Evolutionary conservation across 495 filamentous ascomycete species (phyloP).

Genomic region (Penicillium longicatenatum): DNA sequence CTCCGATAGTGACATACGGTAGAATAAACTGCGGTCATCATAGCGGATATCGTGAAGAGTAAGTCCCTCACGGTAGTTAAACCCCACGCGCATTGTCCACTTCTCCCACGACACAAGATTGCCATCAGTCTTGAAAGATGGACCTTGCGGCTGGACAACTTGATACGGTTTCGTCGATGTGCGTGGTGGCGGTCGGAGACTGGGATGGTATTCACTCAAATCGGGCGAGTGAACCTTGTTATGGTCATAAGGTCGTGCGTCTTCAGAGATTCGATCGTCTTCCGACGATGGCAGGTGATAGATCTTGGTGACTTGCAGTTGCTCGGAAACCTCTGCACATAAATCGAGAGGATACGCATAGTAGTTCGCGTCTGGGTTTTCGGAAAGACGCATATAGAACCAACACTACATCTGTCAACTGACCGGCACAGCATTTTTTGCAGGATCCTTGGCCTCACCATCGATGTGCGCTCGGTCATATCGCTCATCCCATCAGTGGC

Average conservation of each 20-base stretch:
- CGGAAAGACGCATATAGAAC: conserved; percentile 35
- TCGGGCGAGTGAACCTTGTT: conserved; percentile 44
- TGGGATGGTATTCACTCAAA: conserved; percentile 66
- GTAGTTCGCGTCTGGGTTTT: conserved; percentile 57
- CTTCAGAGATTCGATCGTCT: conserved; percentile 25
- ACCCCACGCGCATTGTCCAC: conserved; percentile 66
- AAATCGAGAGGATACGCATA: conserved; percentile 78
- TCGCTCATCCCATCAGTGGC: conserved; percentile 43
- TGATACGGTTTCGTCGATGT: conserved; percentile 73
- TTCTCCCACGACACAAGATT: conserved; percentile 61
- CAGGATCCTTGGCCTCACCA: conserved; percentile 19
- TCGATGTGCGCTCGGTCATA: conserved; percentile 33
- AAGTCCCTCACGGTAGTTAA: conserved; percentile 65
- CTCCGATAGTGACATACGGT: conserved; percentile 71
- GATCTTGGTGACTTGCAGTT: conserved; percentile 57
- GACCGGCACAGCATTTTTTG: not conserved
- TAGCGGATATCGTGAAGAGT: conserved; percentile 67
- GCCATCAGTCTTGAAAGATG: conserved; percentile 59
- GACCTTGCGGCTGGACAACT: conserved; percentile 75
- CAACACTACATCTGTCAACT: conserved; percentile 26
- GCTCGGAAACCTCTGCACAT: conserved; percentile 63
- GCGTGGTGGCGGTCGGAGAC: conserved; percentile 52
- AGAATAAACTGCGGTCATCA: conserved; percentile 66
- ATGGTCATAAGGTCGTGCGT: conserved; percentile 27
- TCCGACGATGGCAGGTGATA: conserved; percentile 39